A percentile compares a stretch with the other conserved stretches of the same genome.
Evolutionary conservation across 1,284 basidiomycete genomes (phyloP).

Genomic region (Cystobasidium sp.): DNA sequence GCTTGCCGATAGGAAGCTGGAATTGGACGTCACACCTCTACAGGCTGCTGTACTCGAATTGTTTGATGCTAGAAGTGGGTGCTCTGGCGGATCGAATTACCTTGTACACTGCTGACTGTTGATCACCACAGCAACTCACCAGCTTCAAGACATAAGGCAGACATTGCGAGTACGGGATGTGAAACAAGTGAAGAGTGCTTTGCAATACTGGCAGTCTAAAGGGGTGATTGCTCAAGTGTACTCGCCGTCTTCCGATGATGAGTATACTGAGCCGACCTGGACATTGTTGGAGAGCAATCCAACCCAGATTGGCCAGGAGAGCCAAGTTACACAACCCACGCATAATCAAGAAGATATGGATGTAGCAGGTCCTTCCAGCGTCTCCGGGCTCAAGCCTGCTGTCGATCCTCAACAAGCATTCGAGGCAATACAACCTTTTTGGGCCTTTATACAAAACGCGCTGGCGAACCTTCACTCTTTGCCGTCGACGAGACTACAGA

Average conservation of each 20-base stretch:
- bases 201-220: conserved; percentile 79
- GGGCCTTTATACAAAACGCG: conserved; percentile 67
- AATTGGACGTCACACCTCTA: conserved; percentile 77
- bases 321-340: not conserved
- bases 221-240: conserved; percentile 67
- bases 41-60: conserved; percentile 87
- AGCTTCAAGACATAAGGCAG: conserved; percentile 67
- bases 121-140: conserved; percentile 67
- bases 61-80: conserved; percentile 71
- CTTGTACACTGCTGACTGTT: conserved; percentile 6
- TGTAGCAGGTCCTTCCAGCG: not conserved
- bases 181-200: conserved; percentile 69
- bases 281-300: conserved; percentile 11
- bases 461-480: conserved; percentile 69
- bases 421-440: conserved; percentile 60
- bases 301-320: not conserved
- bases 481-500: conserved; percentile 74
- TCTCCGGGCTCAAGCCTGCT: not conserved
- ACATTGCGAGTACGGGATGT: conserved; percentile 70
- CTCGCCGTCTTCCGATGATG: not conserved
- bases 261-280: not conserved
- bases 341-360: not conserved
- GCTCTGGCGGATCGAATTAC: not conserved
- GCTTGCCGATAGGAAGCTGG: conserved; percentile 74
- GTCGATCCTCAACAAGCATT: conserved; percentile 27